Evolutionary conservation across 2,329 filamentous ascomycete genomes (phyloP).

Genomic region (Metarhizium guizhouense): DNA sequence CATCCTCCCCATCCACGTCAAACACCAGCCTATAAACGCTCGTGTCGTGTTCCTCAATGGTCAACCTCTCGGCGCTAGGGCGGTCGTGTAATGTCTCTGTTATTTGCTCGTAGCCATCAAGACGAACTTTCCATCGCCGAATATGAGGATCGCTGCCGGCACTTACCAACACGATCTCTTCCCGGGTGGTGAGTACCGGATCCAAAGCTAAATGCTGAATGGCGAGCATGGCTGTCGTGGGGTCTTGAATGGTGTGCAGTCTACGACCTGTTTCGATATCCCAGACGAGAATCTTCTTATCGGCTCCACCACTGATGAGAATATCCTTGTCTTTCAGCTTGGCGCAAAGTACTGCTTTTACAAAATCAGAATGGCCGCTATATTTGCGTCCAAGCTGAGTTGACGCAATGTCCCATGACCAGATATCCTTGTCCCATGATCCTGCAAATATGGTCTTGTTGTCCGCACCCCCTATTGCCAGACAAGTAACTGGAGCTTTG

Average conservation of each 20-base stretch:
- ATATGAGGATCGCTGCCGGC: constrained; percentile 76
- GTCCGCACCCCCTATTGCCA: constrained; percentile 54
- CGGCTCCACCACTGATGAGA: constrained; percentile 67
- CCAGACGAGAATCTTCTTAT: constrained; percentile 80
- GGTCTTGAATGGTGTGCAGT: constrained; percentile 70
- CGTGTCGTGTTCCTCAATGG: constrained; percentile 76
- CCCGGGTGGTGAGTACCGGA: constrained; percentile 43
- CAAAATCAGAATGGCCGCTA: constrained; percentile 79
- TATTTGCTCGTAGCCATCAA: constrained; percentile 45
- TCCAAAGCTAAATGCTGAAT: constrained; percentile 75
- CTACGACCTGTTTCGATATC: constrained; percentile 58
- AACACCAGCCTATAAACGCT: constrained; percentile 78
- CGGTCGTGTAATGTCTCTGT: constrained; percentile 33
- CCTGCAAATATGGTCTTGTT: constrained; percentile 67
- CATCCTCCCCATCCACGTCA: constrained; percentile 49
- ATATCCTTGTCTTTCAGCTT: constrained; percentile 51
- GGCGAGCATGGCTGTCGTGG: constrained; percentile 60
- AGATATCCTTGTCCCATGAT: constrained; percentile 89
- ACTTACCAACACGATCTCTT: constrained; percentile 57
- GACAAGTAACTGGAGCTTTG: constrained; percentile 67
- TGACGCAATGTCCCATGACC: constrained; percentile 67
- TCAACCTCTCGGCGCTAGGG: constrained; percentile 34
- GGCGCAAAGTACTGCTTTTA: constrained; percentile 66
- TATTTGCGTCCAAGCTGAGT: constrained; percentile 48
- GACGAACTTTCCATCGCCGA: constrained; percentile 61